A percentile compares a stretch with the other conserved stretches of the same genome.
phyloP scores from a whole-genome alignment of 2,329 filamentous ascomycete genomes.

The Colletotrichum horii region DNA sequence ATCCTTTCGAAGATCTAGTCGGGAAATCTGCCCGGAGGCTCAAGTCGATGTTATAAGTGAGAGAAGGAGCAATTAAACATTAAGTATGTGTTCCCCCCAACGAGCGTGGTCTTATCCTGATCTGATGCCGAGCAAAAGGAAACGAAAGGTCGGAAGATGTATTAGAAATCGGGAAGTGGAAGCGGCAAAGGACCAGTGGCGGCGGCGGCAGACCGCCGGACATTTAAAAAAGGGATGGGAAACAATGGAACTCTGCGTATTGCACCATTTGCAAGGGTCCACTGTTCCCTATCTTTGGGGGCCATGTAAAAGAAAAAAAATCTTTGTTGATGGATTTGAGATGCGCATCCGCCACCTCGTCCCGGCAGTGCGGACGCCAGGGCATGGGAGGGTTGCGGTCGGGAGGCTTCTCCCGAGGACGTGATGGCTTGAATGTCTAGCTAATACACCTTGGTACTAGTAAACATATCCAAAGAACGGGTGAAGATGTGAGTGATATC shows the following conservation, averaged over 20 bases:
- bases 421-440: background rate
- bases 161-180: background rate
- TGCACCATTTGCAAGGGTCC: conserved; percentile 5
- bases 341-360: background rate
- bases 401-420: background rate
- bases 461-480: fast-evolving
- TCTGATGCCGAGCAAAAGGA: background rate
- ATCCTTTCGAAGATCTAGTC: background rate
- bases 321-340: background rate
- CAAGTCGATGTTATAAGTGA: background rate
- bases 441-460: background rate
- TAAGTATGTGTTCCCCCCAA: background rate
- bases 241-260: background rate
- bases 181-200: background rate
- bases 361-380: background rate
- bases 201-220: background rate
- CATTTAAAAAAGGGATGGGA: background rate
- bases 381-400: background rate
- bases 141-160: background rate
- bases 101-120: background rate
- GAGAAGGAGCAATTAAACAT: background rate
- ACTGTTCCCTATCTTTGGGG: conserved; percentile 1
- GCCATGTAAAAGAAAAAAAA: background rate
- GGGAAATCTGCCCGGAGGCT: background rate
- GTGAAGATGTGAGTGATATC: background rate